These are phyloP conservation scores for Malania oleifera DNA, from an alignment of 164 flowering plant species.

Conservation along the genomic window DNA sequence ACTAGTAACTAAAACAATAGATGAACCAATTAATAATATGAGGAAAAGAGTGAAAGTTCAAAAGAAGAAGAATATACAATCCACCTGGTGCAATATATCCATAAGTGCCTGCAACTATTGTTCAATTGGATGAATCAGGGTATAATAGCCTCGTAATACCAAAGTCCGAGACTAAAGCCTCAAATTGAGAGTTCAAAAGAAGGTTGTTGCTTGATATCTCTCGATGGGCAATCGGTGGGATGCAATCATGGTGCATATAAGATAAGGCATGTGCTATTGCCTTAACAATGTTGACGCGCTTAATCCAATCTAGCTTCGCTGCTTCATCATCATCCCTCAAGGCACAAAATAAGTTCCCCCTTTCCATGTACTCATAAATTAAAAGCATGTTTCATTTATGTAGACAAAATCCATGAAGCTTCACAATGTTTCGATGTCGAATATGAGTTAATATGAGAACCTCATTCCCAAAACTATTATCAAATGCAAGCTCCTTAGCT, in stretches of 20 bases:
- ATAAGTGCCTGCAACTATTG: neutral
- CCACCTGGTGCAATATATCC: constrained; percentile 4
- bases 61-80: neutral
- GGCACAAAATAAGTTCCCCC: neutral
- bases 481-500: no score
- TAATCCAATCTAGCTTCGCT: neutral
- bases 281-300: neutral
- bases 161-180: neutral
- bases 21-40: no score
- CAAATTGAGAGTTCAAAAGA: constrained; percentile 1
- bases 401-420: neutral
- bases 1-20: no score
- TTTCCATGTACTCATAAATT: neutral
- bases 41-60: neutral
- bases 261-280: neutral
- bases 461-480: no score
- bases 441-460: no score
- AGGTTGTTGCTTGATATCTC: constrained; percentile 10
- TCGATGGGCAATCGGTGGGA: neutral
- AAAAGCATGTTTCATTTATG: neutral
- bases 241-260: constrained; percentile 5
- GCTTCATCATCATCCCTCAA: neutral
- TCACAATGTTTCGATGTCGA: neutral
- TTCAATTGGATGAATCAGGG: neutral
- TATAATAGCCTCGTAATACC: no score